phyloP scores from a whole-genome alignment of 371 early-diverging fungal species.

The Nematocida sp. region DNA sequence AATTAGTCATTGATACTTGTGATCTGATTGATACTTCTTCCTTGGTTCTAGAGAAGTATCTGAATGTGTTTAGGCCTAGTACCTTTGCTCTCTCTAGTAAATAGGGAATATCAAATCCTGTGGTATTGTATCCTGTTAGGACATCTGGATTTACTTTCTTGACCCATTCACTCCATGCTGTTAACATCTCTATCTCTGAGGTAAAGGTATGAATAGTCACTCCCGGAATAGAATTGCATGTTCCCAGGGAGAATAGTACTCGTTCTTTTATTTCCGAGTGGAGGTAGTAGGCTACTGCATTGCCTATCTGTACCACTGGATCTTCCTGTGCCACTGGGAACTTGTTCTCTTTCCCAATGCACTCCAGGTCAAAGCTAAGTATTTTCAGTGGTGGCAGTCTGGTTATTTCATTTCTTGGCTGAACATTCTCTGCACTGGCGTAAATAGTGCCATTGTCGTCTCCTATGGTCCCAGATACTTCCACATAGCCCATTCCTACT shows the following conservation, averaged over 20 bases:
- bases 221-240: conserved; percentile 84
- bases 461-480: conserved; percentile 20
- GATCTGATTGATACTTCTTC: not conserved
- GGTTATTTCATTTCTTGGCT: not conserved
- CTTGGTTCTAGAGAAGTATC: conserved; percentile 72
- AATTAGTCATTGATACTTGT: not conserved
- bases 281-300: conserved; percentile 75
- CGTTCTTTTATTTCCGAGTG: conserved; percentile 68
- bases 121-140: conserved; percentile 93
- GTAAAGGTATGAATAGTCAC: conserved; percentile 76
- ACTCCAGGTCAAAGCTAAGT: conserved; percentile 96
- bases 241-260: conserved; percentile 79
- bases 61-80: conserved; percentile 70
- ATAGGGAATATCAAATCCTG: conserved; percentile 95
- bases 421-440: not conserved
- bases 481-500: conserved; percentile 74
- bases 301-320: conserved; percentile 99
- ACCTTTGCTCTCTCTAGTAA: conserved; percentile 80
- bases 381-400: conserved; percentile 83
- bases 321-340: conserved; percentile 87
- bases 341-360: conserved; percentile 83
- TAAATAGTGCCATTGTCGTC: not conserved
- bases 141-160: conserved; percentile 83
- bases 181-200: conserved; percentile 74
- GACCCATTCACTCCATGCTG: conserved; percentile 69